A percentile compares a stretch with the other conserved stretches of the same genome.
Evolutionary conservation across 805 yeast genomes (phyloP).

Genomic region (Myxozyma mucilagina): DNA sequence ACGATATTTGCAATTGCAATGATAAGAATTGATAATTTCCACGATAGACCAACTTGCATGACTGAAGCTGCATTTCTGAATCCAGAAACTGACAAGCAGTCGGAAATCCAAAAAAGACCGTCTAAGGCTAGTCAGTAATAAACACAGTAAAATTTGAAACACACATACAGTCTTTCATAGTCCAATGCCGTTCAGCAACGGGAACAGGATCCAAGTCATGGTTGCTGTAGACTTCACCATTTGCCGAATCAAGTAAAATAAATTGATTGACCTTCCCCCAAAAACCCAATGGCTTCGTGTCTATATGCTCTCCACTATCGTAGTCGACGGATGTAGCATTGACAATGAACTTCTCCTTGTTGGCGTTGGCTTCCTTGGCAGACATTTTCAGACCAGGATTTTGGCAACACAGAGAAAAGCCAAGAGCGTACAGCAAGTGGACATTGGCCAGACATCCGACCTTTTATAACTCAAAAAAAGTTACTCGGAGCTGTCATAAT

Average conservation of each 20-base stretch:
- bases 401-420: background rate
- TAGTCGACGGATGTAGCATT: background rate
- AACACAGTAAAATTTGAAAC: background rate
- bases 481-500: no score
- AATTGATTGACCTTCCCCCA: conserved; percentile 23
- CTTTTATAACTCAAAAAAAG: background rate
- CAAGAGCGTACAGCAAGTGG: background rate
- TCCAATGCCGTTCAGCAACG: conserved; percentile 25
- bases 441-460: background rate
- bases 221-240: conserved; percentile 22
- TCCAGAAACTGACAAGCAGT: conserved; percentile 43
- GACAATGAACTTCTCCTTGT: conserved; percentile 8
- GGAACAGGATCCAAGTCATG: conserved; percentile 15
- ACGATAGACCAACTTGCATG: conserved; percentile 47
- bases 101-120: conserved; percentile 37
- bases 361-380: background rate
- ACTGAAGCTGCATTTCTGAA: conserved; percentile 49
- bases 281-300: conserved; percentile 5
- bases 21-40: conserved; percentile 49
- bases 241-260: conserved; percentile 23
- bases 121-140: conserved; percentile 13
- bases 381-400: background rate
- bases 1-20: conserved; percentile 47
- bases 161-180: conserved; percentile 17
- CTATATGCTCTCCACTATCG: background rate